phyloP scores from a whole-genome alignment of 768 basidiomycete genomes.

The Hydnomerulius pinastri region DNA sequence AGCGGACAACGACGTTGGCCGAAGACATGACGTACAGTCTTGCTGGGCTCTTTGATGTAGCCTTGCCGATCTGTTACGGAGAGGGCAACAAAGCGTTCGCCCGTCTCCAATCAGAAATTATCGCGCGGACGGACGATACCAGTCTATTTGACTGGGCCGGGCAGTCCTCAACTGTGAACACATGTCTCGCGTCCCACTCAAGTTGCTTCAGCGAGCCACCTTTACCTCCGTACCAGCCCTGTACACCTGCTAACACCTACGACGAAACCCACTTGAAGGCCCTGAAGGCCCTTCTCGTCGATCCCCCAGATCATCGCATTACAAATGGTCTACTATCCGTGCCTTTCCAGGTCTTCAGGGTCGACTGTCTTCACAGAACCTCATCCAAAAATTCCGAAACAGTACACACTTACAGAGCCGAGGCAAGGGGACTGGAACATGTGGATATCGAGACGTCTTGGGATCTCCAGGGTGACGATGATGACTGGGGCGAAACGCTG shows the following conservation, averaged over 20 bases:
- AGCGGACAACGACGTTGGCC: conserved; percentile 13
- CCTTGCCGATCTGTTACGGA: conserved; percentile 12
- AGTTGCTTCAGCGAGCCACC: background rate
- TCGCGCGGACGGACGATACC: conserved; percentile 2
- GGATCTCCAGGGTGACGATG: background rate
- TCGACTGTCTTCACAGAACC: background rate
- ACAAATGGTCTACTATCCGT: background rate
- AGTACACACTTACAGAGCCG: background rate
- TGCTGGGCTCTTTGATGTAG: conserved; percentile 12
- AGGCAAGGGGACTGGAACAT: background rate
- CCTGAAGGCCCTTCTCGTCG: background rate
- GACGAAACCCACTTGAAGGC: background rate
- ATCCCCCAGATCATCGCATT: background rate
- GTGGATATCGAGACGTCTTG: background rate
- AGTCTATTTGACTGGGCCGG: conserved; percentile 10
- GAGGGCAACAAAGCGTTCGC: conserved; percentile 9
- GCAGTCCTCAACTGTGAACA: conserved; percentile 1
- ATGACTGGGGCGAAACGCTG: background rate
- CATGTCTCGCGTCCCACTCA: conserved; percentile 4
- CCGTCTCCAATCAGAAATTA: conserved; percentile 5
- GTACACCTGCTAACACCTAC: background rate
- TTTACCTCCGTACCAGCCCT: background rate
- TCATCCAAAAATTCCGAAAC: background rate
- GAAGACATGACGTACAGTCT: conserved; percentile 20
- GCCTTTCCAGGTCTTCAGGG: background rate